A percentile compares a stretch with the other conserved stretches of the same genome.
phyloP scores from a whole-genome alignment of 768 basidiomycete genomes.

The Stropharia rugosoannulata region DNA sequence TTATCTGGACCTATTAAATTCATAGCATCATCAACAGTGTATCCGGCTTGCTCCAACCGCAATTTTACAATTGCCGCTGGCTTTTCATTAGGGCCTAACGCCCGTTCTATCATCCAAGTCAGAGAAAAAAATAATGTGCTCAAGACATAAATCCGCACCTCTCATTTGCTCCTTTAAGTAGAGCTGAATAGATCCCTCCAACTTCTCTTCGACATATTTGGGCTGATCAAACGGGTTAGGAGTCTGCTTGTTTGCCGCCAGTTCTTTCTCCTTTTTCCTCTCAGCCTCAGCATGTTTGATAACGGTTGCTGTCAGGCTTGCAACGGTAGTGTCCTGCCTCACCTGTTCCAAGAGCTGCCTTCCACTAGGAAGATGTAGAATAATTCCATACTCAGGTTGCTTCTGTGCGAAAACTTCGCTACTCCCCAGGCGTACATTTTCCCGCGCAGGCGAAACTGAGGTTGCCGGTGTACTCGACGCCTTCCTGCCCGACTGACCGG shows the following conservation, averaged over 20 bases:
- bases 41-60: conserved; percentile 87
- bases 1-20: conserved; percentile 78
- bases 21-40: conserved; percentile 74
- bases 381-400: conserved; percentile 47
- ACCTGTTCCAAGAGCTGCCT: conserved; percentile 71
- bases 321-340: conserved; percentile 64
- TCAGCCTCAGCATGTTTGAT: conserved; percentile 54
- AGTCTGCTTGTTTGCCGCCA: no score
- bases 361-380: conserved; percentile 74
- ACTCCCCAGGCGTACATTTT: conserved; percentile 5
- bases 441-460: not conserved
- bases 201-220: conserved; percentile 39
- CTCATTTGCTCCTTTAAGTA: conserved; percentile 77
- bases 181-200: conserved; percentile 27
- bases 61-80: conserved; percentile 84
- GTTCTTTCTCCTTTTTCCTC: conserved; percentile 15
- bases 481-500: not conserved
- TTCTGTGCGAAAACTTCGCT: not conserved
- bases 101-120: conserved; percentile 58
- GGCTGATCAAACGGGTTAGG: no score
- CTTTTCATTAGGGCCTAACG: conserved; percentile 78
- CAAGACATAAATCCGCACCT: conserved; percentile 44
- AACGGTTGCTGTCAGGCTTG: conserved; percentile 50
- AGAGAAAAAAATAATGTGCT: not conserved
- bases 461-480: conserved; percentile 1